Percentiles rank a stretch among this genome's conserved stretches.
phyloP scores from a whole-genome alignment of 139 green algal genomes.

The Protoeuglena noctilucae region DNA sequence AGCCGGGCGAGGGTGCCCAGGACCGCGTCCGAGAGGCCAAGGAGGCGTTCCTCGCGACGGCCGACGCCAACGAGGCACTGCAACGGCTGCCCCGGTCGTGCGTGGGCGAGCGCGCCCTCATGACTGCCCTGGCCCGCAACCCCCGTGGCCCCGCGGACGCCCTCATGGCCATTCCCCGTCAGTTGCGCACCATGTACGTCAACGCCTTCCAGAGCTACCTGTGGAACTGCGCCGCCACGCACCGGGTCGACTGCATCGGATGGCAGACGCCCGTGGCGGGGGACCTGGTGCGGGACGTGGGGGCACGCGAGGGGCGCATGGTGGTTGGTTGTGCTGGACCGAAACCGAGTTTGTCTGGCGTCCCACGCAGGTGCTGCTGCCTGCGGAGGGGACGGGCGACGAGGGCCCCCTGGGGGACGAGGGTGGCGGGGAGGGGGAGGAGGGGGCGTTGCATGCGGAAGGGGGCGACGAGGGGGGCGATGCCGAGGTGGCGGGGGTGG shows the following conservation, averaged over 20 bases:
- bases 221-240: conserved; percentile 62
- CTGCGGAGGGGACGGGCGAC: background rate
- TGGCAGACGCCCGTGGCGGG: conserved; percentile 30
- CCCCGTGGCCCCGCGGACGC: conserved; percentile 8
- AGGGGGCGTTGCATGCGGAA: background rate
- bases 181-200: conserved; percentile 77
- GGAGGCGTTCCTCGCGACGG: background rate
- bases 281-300: conserved; percentile 48
- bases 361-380: conserved; percentile 3
- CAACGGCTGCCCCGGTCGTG: conserved; percentile 30
- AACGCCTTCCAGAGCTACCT: conserved; percentile 81
- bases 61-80: conserved; percentile 26
- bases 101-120: conserved; percentile 35
- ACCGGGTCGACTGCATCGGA: conserved; percentile 38
- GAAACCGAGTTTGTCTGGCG: background rate
- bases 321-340: background rate
- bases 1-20: background rate
- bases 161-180: conserved; percentile 48
- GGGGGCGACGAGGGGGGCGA: background rate
- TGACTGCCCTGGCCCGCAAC: conserved; percentile 18
- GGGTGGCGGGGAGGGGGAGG: too few species aligned
- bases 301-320: too few species aligned
- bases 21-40: background rate
- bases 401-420: background rate
- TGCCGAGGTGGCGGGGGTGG: background rate